A percentile compares a stretch with the other conserved stretches of the same genome.
phyloP scores from a whole-genome alignment of 2,329 filamentous ascomycete genomes.

The Lasiodiplodia sp. region DNA sequence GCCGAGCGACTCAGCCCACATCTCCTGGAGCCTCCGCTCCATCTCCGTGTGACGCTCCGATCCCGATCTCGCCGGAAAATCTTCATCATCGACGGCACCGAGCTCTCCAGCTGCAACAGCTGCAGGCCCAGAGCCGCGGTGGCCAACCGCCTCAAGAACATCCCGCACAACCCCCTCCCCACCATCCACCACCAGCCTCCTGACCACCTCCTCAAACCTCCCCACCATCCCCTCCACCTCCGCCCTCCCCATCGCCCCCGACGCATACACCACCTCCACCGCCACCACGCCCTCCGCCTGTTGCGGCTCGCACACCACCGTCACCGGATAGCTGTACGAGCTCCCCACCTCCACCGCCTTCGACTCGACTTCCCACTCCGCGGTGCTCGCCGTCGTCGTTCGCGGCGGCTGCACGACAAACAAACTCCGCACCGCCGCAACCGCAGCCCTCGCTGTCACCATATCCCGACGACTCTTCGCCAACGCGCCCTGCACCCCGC shows the following conservation, averaged over 20 bases:
- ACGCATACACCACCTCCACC: not conserved
- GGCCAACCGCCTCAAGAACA: not conserved
- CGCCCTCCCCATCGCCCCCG: not conserved
- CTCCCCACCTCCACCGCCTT: not conserved
- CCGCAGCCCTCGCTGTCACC: constrained; percentile 59
- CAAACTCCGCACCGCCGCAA: constrained; percentile 35
- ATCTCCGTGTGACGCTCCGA: not conserved
- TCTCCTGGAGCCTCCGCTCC: not conserved
- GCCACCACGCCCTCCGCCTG: not conserved
- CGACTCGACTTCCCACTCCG: not conserved
- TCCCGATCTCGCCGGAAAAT: no score
- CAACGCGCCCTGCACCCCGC: constrained; percentile 42
- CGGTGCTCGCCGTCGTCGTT: no score
- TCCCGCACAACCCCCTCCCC: not conserved
- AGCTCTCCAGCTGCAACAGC: no score
- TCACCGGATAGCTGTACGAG: constrained; percentile 10
- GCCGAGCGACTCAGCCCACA: constrained; percentile 1
- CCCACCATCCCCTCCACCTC: not conserved
- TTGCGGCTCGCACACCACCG: not conserved
- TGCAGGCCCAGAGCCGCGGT: no score
- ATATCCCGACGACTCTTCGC: no score
- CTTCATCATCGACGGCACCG: no score
- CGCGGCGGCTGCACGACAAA: constrained; percentile 55
- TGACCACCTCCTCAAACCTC: not conserved
- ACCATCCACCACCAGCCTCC: not conserved